These are phyloP conservation scores for Fonsecaea pedrosoi DNA, from an alignment of 2,329 filamentous ascomycete genomes.

Conservation along the genomic window DNA sequence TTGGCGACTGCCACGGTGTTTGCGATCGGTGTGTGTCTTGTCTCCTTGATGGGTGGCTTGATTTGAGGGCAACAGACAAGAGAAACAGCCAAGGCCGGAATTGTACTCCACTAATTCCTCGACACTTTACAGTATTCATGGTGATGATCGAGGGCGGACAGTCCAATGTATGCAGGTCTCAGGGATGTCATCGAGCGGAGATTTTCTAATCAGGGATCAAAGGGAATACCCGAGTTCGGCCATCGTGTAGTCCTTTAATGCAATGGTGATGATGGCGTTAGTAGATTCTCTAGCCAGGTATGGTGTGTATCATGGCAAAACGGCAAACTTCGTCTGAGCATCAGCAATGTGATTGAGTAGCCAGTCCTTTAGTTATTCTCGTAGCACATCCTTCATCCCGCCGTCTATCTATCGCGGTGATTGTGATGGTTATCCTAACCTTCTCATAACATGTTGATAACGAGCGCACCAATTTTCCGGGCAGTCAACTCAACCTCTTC, in stretches of 20 bases:
- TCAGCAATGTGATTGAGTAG: not conserved
- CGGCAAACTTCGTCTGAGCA: not conserved
- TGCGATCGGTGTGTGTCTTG: not conserved
- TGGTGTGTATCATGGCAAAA: not conserved
- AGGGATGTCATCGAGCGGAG: not conserved
- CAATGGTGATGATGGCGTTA: not conserved
- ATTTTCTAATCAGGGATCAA: not conserved
- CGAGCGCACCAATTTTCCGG: not conserved
- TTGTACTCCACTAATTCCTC: not conserved
- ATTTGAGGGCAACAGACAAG: not conserved
- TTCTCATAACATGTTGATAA: too few species aligned
- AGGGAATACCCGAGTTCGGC: not conserved
- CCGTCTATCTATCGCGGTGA: not conserved
- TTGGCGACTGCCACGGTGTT: not conserved
- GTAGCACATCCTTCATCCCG: not conserved
- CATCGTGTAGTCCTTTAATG: not conserved
- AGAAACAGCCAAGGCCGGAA: not conserved
- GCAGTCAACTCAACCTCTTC: conserved; percentile 78
- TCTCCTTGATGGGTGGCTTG: not conserved
- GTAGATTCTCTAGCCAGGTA: not conserved
- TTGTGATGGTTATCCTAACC: not conserved
- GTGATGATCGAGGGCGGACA: not conserved
- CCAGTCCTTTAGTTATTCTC: not conserved
- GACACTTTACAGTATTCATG: not conserved
- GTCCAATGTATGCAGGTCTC: not conserved